Conservation (phyloP, 768 basidiomycete species). For the Gyrodon lividus region DNA sequence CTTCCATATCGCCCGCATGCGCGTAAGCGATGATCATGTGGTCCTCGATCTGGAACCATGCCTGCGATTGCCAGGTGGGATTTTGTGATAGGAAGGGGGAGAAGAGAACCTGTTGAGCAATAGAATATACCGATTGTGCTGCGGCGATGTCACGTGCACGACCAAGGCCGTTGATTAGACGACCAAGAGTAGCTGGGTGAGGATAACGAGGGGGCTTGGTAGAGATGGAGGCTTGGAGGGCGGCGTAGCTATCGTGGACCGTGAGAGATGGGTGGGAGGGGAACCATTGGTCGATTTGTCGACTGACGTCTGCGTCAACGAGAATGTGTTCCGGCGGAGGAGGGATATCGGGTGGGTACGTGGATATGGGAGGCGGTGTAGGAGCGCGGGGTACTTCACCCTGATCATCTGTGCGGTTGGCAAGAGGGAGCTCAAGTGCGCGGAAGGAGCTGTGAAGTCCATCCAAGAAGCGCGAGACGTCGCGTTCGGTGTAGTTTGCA, state of each 20-base stretch:
- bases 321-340: slow-evolving; percentile 11
- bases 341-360: slow-evolving; percentile 13
- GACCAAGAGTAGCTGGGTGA: slow-evolving; percentile 48
- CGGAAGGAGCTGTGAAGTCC: slow-evolving; percentile 17
- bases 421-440: slow-evolving; percentile 20
- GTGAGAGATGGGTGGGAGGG: slow-evolving; percentile 28
- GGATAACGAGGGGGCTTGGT: slow-evolving; percentile 45
- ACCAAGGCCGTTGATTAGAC: slow-evolving; percentile 68
- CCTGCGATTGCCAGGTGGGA: slow-evolving; percentile 47
- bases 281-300: slow-evolving; percentile 35
- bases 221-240: slow-evolving; percentile 47
- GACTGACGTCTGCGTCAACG: slow-evolving; percentile 28
- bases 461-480: slow-evolving; percentile 25
- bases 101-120: slow-evolving; percentile 61
- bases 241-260: slow-evolving; percentile 43
- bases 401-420: slow-evolving; percentile 12
- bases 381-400: slow-evolving; percentile 2
- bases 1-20: slow-evolving; percentile 74
- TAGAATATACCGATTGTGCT: slow-evolving; percentile 62
- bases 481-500: slow-evolving; percentile 10
- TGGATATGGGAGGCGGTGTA: slow-evolving; percentile 8
- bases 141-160: slow-evolving; percentile 59
- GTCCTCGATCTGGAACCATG: slow-evolving; percentile 84
- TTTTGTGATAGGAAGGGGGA: slow-evolving; percentile 37
- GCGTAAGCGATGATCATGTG: slow-evolving; percentile 86